These are phyloP conservation scores for Ophiocordyceps robertsii DNA, from an alignment of 2,329 filamentous ascomycete species.

Conservation along the genomic window DNA sequence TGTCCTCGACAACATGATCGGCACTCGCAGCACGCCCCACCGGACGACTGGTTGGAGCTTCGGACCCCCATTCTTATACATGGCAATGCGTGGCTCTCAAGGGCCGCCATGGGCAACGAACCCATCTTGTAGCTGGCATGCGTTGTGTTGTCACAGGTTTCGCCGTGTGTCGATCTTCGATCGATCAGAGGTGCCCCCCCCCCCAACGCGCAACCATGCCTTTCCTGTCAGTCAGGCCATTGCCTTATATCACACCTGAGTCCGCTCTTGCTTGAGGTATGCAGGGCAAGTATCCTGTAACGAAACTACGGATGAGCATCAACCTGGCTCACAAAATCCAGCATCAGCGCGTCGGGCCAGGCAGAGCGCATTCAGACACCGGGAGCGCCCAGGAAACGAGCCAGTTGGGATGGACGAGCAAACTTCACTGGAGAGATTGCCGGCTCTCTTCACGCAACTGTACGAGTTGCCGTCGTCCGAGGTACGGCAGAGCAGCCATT, in stretches of 20 bases:
- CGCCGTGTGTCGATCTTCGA: constrained; percentile 5
- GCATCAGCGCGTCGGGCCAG: neutral
- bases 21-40: constrained; percentile 1
- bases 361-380: neutral
- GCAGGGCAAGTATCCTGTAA: neutral
- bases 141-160: constrained; percentile 4
- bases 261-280: neutral
- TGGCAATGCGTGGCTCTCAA: constrained; percentile 4
- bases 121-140: constrained; percentile 10
- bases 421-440: constrained; percentile 1
- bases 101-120: neutral
- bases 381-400: neutral
- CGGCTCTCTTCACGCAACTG: constrained; percentile 6
- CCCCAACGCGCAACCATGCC: neutral
- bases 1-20: neutral
- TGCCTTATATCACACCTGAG: constrained; percentile 1
- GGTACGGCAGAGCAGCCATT: constrained; percentile 5
- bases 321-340: neutral
- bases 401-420: constrained; percentile 5
- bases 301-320: neutral
- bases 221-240: neutral
- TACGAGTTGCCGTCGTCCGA: constrained; percentile 8
- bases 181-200: constrained; percentile 2
- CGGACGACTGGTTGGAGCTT: neutral
- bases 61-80: constrained; percentile 10